Base-by-base conservation (phyloP, 148 eudicot species). In the Hydrangea macrophylla region DNA sequence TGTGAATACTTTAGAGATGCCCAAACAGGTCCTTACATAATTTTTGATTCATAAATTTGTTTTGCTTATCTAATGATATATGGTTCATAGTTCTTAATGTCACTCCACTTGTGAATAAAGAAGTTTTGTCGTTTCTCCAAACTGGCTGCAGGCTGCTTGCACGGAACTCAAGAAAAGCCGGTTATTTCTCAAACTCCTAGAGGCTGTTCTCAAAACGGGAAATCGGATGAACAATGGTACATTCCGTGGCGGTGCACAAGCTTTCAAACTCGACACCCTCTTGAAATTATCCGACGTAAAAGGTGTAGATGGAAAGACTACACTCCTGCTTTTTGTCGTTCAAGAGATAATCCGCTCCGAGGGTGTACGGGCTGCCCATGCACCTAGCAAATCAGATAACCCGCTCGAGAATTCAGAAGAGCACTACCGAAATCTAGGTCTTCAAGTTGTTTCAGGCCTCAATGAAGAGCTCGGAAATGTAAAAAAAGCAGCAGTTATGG, bases 221-320 rank as follows among this genome's bases (percentile, higher is more conserved):
- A 89, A 89, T 58, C 91, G 95, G 62, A 89, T 89, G 95, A 89
- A 89, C 53, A 81, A 64, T 57, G 95, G 95, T 60, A 86, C 95
- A 63, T 84, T 80, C 66, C 89, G 95, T 55, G 95, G 95, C n/a
- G 85, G 87, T 39, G 95, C 95, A 36, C 87, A 82, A 53, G 95
- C 95, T 37, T 86, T 89, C 77, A 89, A 86, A 70, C 84, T 89
- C 51, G 91, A 89, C 74, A 89, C 95, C 7, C 77, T 89, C 44
- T 72, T 89, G 67, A 89, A 89, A 79, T 50, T 89, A 62, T 84
- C 96, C 13, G 96, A 89, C 66, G 89, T 89, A n/a, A 89, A 73
- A 78, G 96, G 96, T 57, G 76, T 82, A 24, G 96, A 89, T 69
- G 88, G 92, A 64, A 89, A 89, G 67, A 86, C 89, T 50, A 89